A percentile compares a stretch with the other conserved stretches of the same genome.
Evolutionary conservation across 1,139 yeast species (phyloP).

Genomic region (Suhomyces wounanorum): DNA sequence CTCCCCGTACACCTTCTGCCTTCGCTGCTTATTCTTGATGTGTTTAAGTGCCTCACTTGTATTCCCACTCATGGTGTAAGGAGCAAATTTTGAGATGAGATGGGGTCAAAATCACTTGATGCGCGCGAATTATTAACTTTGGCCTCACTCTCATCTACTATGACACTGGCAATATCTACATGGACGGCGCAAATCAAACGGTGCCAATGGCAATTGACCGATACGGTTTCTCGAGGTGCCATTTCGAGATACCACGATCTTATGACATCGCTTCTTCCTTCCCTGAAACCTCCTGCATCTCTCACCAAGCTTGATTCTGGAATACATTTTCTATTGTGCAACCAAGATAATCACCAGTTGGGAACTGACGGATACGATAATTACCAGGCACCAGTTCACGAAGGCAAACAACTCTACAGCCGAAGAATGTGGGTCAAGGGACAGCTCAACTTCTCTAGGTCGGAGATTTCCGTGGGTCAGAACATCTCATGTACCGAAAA

Average conservation of each 20-base stretch:
- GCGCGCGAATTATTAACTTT: background rate
- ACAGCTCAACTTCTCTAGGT: conserved; percentile 41
- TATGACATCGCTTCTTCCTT: conserved; percentile 20
- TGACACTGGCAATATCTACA: background rate
- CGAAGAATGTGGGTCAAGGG: conserved; percentile 89
- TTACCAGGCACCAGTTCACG: conserved; percentile 64
- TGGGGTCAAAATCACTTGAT: background rate
- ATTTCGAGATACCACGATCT: conserved; percentile 20
- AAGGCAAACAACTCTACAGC: conserved; percentile 33
- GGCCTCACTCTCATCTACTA: background rate
- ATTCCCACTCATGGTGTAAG: conserved; percentile 16
- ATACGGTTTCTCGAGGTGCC: conserved; percentile 23
- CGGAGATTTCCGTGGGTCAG: background rate
- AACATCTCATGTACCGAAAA: conserved; percentile 44
- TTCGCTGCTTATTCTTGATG: conserved; percentile 72
- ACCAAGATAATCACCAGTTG: conserved; percentile 49
- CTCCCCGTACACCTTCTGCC: conserved; percentile 78
- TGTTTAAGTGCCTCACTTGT: conserved; percentile 41
- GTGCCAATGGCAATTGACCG: conserved; percentile 21
- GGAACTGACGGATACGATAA: conserved; percentile 82
- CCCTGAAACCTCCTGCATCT: background rate
- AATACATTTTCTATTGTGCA: conserved; percentile 65
- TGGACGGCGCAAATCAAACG: conserved; percentile 24
- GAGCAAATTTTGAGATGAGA: conserved; percentile 7
- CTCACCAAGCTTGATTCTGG: conserved; percentile 46